Evolutionary conservation across 257 asterid species (phyloP).

Genomic region (Scutellaria baicalensis): DNA sequence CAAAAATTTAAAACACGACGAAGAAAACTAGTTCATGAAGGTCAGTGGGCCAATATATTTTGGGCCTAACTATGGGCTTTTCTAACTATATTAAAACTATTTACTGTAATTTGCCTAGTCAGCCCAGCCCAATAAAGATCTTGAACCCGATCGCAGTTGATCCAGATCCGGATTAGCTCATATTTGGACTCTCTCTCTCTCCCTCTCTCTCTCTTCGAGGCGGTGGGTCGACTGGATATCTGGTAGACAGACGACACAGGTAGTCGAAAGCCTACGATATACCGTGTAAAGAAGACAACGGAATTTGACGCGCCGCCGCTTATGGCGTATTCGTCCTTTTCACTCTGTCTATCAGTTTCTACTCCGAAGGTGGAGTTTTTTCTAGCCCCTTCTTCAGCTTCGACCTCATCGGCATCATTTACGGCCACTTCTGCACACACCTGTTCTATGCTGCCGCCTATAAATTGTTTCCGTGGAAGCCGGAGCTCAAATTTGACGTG

Average conservation of each 20-base stretch:
- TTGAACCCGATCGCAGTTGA: neutral
- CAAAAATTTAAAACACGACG: neutral
- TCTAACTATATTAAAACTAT: neutral
- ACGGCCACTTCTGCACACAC: slow-evolving; percentile 11
- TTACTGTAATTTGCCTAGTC: neutral
- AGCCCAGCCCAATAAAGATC: neutral
- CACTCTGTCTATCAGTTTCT: slow-evolving; percentile 26
- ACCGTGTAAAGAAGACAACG: neutral
- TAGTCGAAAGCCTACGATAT: neutral
- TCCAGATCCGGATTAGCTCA: neutral
- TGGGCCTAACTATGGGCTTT: neutral
- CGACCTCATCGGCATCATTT: slow-evolving; percentile 19
- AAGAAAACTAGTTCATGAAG: neutral
- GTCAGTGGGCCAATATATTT: neutral
- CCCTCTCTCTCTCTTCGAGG: slow-evolving; percentile 3
- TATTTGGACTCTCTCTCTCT: neutral
- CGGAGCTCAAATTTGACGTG: slow-evolving; percentile 1
- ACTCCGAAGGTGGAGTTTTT: slow-evolving; percentile 26
- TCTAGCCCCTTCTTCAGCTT: slow-evolving; percentile 11
- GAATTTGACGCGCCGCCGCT: slow-evolving; percentile 27
- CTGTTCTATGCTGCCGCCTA: slow-evolving; percentile 13
- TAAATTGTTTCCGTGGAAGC: neutral
- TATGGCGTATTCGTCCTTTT: slow-evolving; percentile 43
- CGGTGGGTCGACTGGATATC: slow-evolving; percentile 13
- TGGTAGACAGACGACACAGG: neutral